A percentile compares a stretch with the other conserved stretches of the same genome.
phyloP scores from a whole-genome alignment of 805 yeast species.

The Lachancea kluyveri region DNA sequence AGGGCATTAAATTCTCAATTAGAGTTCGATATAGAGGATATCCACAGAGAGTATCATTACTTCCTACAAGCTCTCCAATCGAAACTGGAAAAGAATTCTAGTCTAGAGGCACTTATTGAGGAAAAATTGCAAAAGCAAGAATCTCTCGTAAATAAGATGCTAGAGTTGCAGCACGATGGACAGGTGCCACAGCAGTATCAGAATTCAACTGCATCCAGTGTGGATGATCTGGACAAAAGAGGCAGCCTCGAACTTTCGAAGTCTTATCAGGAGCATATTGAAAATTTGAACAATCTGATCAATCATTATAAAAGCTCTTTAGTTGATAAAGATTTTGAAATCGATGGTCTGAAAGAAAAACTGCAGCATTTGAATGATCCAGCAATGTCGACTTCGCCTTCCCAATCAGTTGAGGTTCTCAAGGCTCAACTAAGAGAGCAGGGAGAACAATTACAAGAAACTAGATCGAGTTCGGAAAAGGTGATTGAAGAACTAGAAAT shows the following conservation, averaged over 20 bases:
- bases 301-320: conserved; percentile 11
- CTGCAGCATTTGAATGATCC: conserved; percentile 6
- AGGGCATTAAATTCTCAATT: conserved; percentile 17
- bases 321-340: conserved; percentile 12
- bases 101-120: conserved; percentile 14
- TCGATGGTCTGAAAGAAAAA: conserved; percentile 5
- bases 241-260: conserved; percentile 11
- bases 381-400: no score
- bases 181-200: conserved; percentile 1
- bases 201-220: conserved; percentile 3
- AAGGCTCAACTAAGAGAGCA: no score
- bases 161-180: conserved; percentile 1
- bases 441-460: conserved; percentile 12
- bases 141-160: conserved; percentile 9
- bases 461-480: conserved; percentile 19
- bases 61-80: conserved; percentile 21
- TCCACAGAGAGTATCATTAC: conserved; percentile 26
- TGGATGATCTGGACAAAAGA: conserved; percentile 8
- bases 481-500: conserved; percentile 18
- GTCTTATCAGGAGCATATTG: conserved; percentile 16
- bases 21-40: conserved; percentile 23
- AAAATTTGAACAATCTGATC: conserved; percentile 13
- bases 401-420: no score
- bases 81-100: conserved; percentile 17
- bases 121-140: conserved; percentile 21